These are phyloP conservation scores for Papiliotrema fonsecae DNA, from an alignment of 1,284 basidiomycete genomes.

Conservation along the genomic window DNA sequence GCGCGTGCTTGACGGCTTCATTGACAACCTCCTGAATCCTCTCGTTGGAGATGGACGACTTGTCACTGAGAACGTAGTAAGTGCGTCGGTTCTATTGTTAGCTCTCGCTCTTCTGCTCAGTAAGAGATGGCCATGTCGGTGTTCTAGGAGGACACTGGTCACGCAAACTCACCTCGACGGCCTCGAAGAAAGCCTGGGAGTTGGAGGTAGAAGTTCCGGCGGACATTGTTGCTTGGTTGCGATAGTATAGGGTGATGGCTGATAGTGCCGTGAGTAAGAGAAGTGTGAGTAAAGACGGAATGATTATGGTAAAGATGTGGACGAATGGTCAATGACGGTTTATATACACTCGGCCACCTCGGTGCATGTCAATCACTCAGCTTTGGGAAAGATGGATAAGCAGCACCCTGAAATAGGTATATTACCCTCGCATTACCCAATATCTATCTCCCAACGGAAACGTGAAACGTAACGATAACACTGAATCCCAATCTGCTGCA, in stretches of 20 bases:
- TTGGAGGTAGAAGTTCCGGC: conserved; percentile 4
- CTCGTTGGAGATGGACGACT: conserved; percentile 42
- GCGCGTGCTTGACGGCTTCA: conserved; percentile 48
- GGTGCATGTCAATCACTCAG: neutral
- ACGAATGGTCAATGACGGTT: neutral
- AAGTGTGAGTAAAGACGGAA: too few relatives aligned
- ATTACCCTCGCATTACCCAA: too few relatives aligned
- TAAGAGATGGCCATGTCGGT: too few relatives aligned
- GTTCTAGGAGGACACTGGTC: too few relatives aligned
- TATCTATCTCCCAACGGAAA: too few relatives aligned
- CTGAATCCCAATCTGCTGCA: too few relatives aligned
- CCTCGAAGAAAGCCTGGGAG: conserved; percentile 32
- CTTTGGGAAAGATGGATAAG: too few relatives aligned
- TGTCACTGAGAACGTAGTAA: conserved; percentile 48
- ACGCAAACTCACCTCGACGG: conserved; percentile 37
- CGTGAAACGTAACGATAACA: too few relatives aligned
- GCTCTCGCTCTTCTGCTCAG: too few relatives aligned
- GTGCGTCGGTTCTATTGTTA: conserved; percentile 42
- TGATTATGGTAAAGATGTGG: neutral
- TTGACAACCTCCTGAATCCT: conserved; percentile 48
- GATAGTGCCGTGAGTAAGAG: too few relatives aligned
- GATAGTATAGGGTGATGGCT: too few relatives aligned
- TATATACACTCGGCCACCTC: neutral
- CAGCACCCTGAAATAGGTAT: too few relatives aligned
- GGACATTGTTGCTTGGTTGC: neutral